Base-by-base conservation (phyloP, 73 alveolate genomes). In the Symbiodinium natans region DNA sequence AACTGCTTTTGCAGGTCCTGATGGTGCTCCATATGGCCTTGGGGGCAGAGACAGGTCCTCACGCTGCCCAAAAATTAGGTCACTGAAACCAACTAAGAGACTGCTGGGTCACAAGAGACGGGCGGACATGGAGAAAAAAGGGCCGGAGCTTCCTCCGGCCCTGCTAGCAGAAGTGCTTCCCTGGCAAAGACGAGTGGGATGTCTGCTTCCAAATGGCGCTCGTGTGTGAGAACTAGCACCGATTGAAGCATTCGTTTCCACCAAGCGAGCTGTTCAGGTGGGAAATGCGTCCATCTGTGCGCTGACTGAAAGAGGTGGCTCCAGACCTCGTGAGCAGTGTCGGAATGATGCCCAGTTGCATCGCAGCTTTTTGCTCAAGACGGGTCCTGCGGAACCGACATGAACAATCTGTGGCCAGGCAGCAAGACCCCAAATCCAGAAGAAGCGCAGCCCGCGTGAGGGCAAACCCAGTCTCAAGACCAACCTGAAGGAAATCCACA, bases 11-110 rank as follows among this genome's bases (percentile, higher is more conserved):
- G 59, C 83, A 54, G 23, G 68, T 86, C 93, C 83, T 86, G 93
- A 39, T 86, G 93, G 83, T 86, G 93, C 93, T 86, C 59, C 93
- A 86, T 86, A 31, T 86, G 93, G 93, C 93, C 93, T 85, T n/a
- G 23, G 5, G n/a, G n/a, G n/a, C n/a, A n/a, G n/a, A n/a, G n/a
- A n/a, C n/a, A n/a, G n/a, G n/a, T n/a, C n/a, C n/a, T n/a, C n/a
- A n/a, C n/a, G n/a, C n/a, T n/a, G n/a, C n/a, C n/a, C n/a, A n/a
- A n/a, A n/a, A n/a, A n/a, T n/a, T n/a, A n/a, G n/a, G n/a, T n/a
- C n/a, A n/a, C n/a, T n/a, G n/a, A n/a, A n/a, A n/a, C n/a, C n/a
- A n/a, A n/a, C n/a, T n/a, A n/a, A n/a, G n/a, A n/a, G n/a, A n/a
- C n/a, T n/a, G n/a, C n/a, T n/a, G n/a, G n/a, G n/a, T n/a, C n/a